These are phyloP conservation scores for Penicillium sp. DNA, from an alignment of 2,329 filamentous ascomycete species.

Conservation along the genomic window DNA sequence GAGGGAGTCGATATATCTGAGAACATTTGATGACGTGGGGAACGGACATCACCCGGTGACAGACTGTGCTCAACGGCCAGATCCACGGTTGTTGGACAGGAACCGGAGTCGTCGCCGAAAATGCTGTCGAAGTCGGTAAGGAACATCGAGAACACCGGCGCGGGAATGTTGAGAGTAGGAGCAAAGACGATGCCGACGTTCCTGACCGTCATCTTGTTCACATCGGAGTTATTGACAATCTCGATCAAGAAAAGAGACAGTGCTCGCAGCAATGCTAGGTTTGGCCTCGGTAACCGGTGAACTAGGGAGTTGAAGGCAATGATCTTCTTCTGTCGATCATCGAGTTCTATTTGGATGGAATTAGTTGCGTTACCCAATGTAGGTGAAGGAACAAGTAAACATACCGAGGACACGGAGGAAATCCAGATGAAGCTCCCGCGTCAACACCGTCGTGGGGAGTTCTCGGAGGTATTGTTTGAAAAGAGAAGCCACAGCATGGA, in stretches of 20 bases:
- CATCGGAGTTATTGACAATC: constrained; percentile 83
- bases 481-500: constrained; percentile 91
- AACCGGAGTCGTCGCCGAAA: constrained; percentile 65
- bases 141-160: constrained; percentile 89
- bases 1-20: constrained; percentile 64
- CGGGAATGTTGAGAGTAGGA: constrained; percentile 92
- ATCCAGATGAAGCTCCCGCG: constrained; percentile 82
- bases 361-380: constrained; percentile 6
- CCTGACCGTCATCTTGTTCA: constrained; percentile 97
- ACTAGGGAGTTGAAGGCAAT: constrained; percentile 73
- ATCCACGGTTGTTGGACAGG: constrained; percentile 37
- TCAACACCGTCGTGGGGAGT: constrained; percentile 85
- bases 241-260: constrained; percentile 85
- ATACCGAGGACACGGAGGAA: constrained; percentile 75
- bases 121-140: constrained; percentile 85
- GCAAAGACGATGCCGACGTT: constrained; percentile 99
- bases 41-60: constrained; percentile 59
- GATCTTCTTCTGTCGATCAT: constrained; percentile 73
- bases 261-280: constrained; percentile 77
- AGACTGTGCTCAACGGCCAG: constrained; percentile 41
- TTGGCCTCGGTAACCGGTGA: constrained; percentile 73
- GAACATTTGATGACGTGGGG: constrained; percentile 65
- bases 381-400: constrained; percentile 17
- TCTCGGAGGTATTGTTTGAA: constrained; percentile 93
- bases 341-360: constrained; percentile 57